Evolutionary conservation across 2,329 filamentous ascomycete species (phyloP).

Genomic region (Chaetothyriales sp.): DNA sequence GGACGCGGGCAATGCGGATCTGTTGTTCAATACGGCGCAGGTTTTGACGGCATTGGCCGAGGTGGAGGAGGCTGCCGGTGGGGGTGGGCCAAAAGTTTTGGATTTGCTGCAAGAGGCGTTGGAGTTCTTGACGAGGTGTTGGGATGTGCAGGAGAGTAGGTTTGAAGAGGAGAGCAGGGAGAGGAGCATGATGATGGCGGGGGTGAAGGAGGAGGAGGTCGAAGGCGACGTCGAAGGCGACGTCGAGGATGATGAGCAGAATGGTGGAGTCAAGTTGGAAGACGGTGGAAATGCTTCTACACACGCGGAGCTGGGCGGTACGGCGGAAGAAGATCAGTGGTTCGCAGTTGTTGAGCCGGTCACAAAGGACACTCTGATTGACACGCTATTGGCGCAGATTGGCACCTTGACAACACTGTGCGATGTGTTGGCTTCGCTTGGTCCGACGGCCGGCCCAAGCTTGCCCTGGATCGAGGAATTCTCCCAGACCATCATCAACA

Average conservation of each 20-base stretch:
- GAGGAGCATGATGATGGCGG: slow-evolving; percentile 1
- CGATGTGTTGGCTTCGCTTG: slow-evolving; percentile 28
- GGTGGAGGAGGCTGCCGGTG: slow-evolving; percentile 5
- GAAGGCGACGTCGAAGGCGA: slow-evolving; percentile 2
- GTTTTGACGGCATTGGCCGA: slow-evolving; percentile 55
- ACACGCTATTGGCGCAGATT: slow-evolving; percentile 54
- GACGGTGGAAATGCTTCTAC: slow-evolving; percentile 5
- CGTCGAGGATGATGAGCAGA: slow-evolving; percentile 22
- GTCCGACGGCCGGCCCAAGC: slow-evolving; percentile 25
- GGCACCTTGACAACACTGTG: slow-evolving; percentile 41
- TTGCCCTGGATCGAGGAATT: slow-evolving; percentile 47
- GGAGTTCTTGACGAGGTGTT: slow-evolving; percentile 45
- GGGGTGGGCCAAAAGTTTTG: background rate
- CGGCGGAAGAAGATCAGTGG: slow-evolving; percentile 34
- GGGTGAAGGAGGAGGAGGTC: slow-evolving; percentile 4
- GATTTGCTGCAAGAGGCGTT: slow-evolving; percentile 47
- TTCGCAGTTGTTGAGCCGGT: slow-evolving; percentile 54
- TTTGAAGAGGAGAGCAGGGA: slow-evolving; percentile 35
- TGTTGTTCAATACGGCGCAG: slow-evolving; percentile 59
- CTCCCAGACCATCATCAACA: slow-evolving; percentile 38
- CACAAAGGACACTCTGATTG: slow-evolving; percentile 50
- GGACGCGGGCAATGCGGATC: slow-evolving; percentile 50
- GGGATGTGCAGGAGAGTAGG: slow-evolving; percentile 39
- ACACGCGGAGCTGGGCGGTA: background rate
- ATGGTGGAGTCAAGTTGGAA: slow-evolving; percentile 3